These are phyloP conservation scores for Aspergillus felis DNA, from an alignment of 2,329 filamentous ascomycete species.

Conservation along the genomic window DNA sequence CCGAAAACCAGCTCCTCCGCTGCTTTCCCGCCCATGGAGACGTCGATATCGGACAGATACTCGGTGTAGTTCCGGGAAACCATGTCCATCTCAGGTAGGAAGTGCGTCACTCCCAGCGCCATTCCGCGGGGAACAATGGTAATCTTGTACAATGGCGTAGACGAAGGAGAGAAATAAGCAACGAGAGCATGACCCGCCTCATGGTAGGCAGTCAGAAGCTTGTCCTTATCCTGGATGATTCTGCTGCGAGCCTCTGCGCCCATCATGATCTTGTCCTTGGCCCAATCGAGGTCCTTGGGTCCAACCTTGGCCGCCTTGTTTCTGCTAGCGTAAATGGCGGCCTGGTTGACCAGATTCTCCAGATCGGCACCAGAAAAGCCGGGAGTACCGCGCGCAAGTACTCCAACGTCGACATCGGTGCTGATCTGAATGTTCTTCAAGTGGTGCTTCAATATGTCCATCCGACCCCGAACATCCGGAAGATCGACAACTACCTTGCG, in stretches of 20 bases:
- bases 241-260: slow-evolving; percentile 87
- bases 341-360: slow-evolving; percentile 95
- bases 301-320: slow-evolving; percentile 71
- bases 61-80: slow-evolving; percentile 84
- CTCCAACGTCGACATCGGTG: slow-evolving; percentile 74
- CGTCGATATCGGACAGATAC: slow-evolving; percentile 74
- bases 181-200: slow-evolving; percentile 95
- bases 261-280: slow-evolving; percentile 97
- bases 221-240: slow-evolving; percentile 89
- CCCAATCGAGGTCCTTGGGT: slow-evolving; percentile 87
- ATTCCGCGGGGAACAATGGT: slow-evolving; percentile 91
- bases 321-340: slow-evolving; percentile 90
- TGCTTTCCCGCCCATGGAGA: slow-evolving; percentile 80
- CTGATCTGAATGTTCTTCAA: slow-evolving; percentile 83
- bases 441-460: slow-evolving; percentile 91
- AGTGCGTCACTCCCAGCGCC: slow-evolving; percentile 80
- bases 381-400: slow-evolving; percentile 80
- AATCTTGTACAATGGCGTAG: slow-evolving; percentile 86
- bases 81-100: slow-evolving; percentile 86
- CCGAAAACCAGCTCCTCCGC: slow-evolving; percentile 89
- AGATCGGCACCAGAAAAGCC: slow-evolving; percentile 94
- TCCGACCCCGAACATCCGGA: slow-evolving; percentile 87
- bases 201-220: slow-evolving; percentile 91
- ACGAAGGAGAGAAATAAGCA: slow-evolving; percentile 72
- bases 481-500: slow-evolving; percentile 84